Evolutionary conservation across 495 filamentous ascomycete genomes (phyloP).

Genomic region (Thozetella sp.): DNA sequence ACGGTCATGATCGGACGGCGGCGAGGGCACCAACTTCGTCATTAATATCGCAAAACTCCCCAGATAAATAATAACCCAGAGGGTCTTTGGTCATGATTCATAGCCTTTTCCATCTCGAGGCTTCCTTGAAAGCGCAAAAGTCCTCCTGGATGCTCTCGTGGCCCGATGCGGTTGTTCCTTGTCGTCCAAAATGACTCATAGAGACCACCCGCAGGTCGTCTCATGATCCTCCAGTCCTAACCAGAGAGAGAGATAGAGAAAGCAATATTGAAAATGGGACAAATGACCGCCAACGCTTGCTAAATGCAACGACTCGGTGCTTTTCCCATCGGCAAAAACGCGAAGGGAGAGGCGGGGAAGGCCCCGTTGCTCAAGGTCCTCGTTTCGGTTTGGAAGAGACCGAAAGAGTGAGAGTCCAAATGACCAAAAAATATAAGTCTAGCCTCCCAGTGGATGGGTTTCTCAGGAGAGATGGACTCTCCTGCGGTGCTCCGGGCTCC

Average conservation of each 20-base stretch:
- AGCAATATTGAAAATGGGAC: too few relatives aligned
- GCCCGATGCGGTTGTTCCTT: not conserved
- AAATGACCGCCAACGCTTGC: not conserved
- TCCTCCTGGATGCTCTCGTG: not conserved
- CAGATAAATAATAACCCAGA: not conserved
- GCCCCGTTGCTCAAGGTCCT: not conserved
- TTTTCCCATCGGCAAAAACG: not conserved
- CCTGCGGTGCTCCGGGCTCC: not conserved
- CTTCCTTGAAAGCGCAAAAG: not conserved
- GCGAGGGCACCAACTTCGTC: not conserved
- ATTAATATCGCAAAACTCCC: not conserved
- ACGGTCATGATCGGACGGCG: not conserved
- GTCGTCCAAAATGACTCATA: not conserved
- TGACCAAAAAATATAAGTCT: not conserved
- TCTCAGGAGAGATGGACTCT: not conserved
- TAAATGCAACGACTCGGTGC: not conserved
- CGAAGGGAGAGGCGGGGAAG: not conserved
- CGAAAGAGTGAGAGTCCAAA: not conserved
- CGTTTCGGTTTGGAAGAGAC: not conserved
- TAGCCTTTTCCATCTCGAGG: not conserved
- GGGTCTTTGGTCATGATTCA: not conserved
- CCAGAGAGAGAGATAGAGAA: too few relatives aligned
- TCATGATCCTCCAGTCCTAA: too few relatives aligned
- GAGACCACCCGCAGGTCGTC: too few relatives aligned
- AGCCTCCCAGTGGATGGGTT: not conserved